phyloP scores from a whole-genome alignment of 1,284 basidiomycete species.

The Ustanciosporium gigantosporum region DNA sequence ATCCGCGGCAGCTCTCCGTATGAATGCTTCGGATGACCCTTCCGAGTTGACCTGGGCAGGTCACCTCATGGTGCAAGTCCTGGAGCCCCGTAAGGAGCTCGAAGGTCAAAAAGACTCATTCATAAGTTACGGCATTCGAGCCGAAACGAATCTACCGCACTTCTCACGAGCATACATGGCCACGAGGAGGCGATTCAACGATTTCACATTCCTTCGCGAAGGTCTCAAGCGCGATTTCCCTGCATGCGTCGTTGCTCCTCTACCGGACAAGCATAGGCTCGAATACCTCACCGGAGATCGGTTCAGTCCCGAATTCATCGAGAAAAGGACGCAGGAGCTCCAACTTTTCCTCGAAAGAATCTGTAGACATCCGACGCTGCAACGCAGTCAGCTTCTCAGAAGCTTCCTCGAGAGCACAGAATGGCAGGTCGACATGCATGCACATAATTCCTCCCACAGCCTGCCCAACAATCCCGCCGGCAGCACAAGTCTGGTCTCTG shows the following conservation, averaged over 20 bases:
- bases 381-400: constrained; percentile 81
- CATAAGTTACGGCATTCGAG: constrained; percentile 88
- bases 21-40: too few species aligned
- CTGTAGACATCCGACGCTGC: constrained; percentile 89
- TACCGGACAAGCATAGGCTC: constrained; percentile 95
- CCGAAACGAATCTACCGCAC: constrained; percentile 80
- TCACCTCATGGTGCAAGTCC: constrained; percentile 70
- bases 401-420: constrained; percentile 94
- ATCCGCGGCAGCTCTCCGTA: background rate
- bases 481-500: constrained; percentile 8
- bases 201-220: constrained; percentile 91
- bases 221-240: constrained; percentile 89
- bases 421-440: constrained; percentile 69
- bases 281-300: constrained; percentile 91
- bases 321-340: constrained; percentile 82
- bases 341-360: constrained; percentile 90
- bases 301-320: constrained; percentile 95
- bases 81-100: constrained; percentile 91
- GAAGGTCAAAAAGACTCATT: constrained; percentile 88
- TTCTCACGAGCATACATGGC: constrained; percentile 70
- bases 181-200: constrained; percentile 86
- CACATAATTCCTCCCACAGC: constrained; percentile 41
- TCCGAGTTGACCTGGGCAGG: constrained; percentile 47
- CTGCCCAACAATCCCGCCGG: constrained; percentile 6
- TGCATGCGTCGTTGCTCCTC: constrained; percentile 90